Evolutionary conservation across 208 protist species (phyloP).

Genomic region (Novymonas esmeraldas): DNA sequence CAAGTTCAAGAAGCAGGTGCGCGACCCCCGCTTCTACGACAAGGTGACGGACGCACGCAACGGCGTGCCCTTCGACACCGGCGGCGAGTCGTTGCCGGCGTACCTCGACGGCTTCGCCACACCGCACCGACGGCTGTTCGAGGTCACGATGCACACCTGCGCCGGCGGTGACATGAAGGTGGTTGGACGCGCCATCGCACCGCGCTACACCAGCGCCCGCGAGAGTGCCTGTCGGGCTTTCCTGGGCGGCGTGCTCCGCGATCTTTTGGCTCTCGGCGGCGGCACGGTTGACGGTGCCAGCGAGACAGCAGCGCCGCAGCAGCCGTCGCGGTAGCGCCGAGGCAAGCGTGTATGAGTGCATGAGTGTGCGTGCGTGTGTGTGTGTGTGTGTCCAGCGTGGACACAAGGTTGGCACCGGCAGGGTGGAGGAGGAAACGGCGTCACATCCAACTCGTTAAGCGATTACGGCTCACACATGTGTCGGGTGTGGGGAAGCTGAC

Average conservation of each 20-base stretch:
- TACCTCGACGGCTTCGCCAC: conserved; percentile 58
- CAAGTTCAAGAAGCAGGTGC: conserved; percentile 70
- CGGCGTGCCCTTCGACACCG: conserved; percentile 72
- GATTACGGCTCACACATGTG: no score
- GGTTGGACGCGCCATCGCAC: conserved; percentile 60
- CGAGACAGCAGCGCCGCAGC: background rate
- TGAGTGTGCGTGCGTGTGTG: no score
- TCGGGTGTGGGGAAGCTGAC: no score
- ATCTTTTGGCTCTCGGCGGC: conserved; percentile 30
- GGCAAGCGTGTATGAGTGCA: no score
- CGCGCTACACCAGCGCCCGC: conserved; percentile 68
- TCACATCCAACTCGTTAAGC: no score
- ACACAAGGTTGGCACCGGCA: no score
- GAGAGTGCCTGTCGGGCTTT: conserved; percentile 70
- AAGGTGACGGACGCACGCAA: conserved; percentile 73
- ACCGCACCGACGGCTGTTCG: conserved; percentile 69
- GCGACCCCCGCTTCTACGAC: conserved; percentile 85
- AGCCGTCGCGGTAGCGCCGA: no score
- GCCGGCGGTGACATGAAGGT: conserved; percentile 32
- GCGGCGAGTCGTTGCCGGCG: conserved; percentile 46
- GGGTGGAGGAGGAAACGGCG: no score
- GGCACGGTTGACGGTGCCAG: background rate
- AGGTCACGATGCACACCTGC: conserved; percentile 68
- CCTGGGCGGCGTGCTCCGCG: conserved; percentile 59
- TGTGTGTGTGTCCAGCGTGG: no score